Base-by-base conservation (phyloP, 371 early-diverging fungal species). In the Apophysomyces variabilis region DNA sequence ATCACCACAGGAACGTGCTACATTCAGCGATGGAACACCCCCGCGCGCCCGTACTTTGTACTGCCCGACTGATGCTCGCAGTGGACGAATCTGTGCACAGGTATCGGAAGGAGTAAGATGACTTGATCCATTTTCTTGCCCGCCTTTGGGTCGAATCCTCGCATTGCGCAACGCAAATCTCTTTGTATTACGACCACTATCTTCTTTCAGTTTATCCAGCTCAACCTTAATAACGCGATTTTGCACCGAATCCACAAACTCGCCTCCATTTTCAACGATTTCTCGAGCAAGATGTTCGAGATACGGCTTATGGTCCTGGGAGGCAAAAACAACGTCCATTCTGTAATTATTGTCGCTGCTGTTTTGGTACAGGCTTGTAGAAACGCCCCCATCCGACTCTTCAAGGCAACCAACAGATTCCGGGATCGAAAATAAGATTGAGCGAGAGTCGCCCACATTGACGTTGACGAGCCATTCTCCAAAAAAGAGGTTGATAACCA, bases 391-490 rank as follows among this genome's bases (percentile, higher is more conserved):
- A 21, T 50, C 54, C 9, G 9, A 9, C 4, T 50, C 21, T 7
- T 50, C 5, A 9, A 11, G 1, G 21, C 18, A 18, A 1, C 74
- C 67, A 0, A 66, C 47, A 18, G 75, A 71, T 21, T 80, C 84
- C 13, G 84, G 82, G 12, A 78, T 80, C 13, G 84, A 78, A 45
- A 81, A 78, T 38, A 86, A 65, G 26, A 93, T 84, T 1, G 91
- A 86, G n/a, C 95, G 85, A 21, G 92, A 90, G 71, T 95, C 94
- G 18, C 95, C 95, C 4, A 95, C 90, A 65, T 95, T 95, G 62
- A 88, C 71, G 73, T 90, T 91, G 54, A 92, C 84, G 13, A 93
- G 66, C 89, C 90, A 92, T n/a, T 85, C 87, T 57, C 84, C 85
- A 60, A 87, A 79, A 57, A 95, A 82, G 4, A 95, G 66, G 62